Conservation (phyloP, 768 basidiomycete genomes). For the Dentipellis fragilis region DNA sequence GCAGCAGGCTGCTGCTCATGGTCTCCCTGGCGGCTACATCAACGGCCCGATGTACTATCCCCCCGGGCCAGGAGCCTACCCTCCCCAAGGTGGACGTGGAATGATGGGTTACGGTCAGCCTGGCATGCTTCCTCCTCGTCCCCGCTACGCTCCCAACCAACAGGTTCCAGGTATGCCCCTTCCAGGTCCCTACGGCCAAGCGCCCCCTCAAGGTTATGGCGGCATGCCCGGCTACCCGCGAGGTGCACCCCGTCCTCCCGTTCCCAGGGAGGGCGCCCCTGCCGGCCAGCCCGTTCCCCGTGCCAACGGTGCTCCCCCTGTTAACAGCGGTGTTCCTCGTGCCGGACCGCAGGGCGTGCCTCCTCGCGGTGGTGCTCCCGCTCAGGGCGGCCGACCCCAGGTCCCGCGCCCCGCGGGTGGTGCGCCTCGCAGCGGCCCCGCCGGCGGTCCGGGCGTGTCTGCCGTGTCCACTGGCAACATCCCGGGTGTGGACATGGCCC, state of each 20-base stretch:
- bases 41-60: constrained; percentile 83
- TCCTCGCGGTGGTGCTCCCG: constrained; percentile 35
- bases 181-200: constrained; percentile 60
- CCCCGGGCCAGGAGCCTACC: constrained; percentile 67
- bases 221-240: constrained; percentile 60
- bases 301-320: constrained; percentile 43
- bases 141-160: constrained; percentile 68
- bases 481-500: constrained; percentile 50
- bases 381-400: constrained; percentile 29
- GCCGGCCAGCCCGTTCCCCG: constrained; percentile 46
- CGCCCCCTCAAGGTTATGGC: constrained; percentile 64
- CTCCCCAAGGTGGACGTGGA: constrained; percentile 65
- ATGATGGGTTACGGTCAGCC: constrained; percentile 79
- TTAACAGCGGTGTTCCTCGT: constrained; percentile 43
- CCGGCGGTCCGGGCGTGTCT: constrained; percentile 29
- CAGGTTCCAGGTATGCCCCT: constrained; percentile 73
- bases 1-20: constrained; percentile 90
- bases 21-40: constrained; percentile 76
- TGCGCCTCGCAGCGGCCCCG: constrained; percentile 21
- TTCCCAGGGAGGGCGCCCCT: constrained; percentile 59
- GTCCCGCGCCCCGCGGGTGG: constrained; percentile 23
- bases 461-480: constrained; percentile 38
- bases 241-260: constrained; percentile 51
- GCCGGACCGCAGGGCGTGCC: constrained; percentile 42
- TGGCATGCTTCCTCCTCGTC: constrained; percentile 81